Evolutionary conservation across 2,329 filamentous ascomycete species (phyloP), one percentile per base, ranked within the genome.

Genomic region (Fusarium sp.): DNA sequence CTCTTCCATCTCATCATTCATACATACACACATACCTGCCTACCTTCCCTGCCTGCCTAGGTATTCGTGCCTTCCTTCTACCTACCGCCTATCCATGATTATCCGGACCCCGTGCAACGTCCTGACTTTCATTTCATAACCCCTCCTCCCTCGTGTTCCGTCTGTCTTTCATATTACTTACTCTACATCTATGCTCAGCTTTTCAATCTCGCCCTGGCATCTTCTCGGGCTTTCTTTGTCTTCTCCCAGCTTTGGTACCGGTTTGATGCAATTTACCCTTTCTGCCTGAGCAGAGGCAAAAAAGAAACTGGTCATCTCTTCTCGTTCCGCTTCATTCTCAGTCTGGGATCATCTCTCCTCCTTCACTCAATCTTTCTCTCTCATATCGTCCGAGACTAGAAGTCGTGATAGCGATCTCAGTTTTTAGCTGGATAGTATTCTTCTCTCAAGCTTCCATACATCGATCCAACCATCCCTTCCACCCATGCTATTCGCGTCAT

Each of bases 71-170:
- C 12, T 45, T 9, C 43, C 43, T 47, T 47, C 22, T 37, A 12
- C 22, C 17, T 32, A 5, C 40, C 32, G 15, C 5, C 15, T 32
- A 35, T 30, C 32, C 17, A 27, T 32, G 47, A 54, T 54, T 32
- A 54, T 54, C 67, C 43, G 33, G 33, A 35, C 30, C 54, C 56
- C 62, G 43, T 64, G 58, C 65, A 54, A 54, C 32, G 50, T 70
- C 40, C 56, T 33, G 33, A n/a, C 30, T 33, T 75, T 33, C 50
- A 30, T 60, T 61, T 69, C 33, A 52, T 54, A 50, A 57, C 52
- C 66, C 60, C 60, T 60, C 63, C 58, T 62, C 61, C 45, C 56
- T 65, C 66, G 62, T 32, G 50, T 47, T 54, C 47, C 33, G 8
- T 64, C 38, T 40, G n/a, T 40, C 56, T 52, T 40, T 60, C 59